These are phyloP conservation scores for Biscogniauxia marginata DNA, from an alignment of 2,329 filamentous ascomycete species.

Conservation along the genomic window DNA sequence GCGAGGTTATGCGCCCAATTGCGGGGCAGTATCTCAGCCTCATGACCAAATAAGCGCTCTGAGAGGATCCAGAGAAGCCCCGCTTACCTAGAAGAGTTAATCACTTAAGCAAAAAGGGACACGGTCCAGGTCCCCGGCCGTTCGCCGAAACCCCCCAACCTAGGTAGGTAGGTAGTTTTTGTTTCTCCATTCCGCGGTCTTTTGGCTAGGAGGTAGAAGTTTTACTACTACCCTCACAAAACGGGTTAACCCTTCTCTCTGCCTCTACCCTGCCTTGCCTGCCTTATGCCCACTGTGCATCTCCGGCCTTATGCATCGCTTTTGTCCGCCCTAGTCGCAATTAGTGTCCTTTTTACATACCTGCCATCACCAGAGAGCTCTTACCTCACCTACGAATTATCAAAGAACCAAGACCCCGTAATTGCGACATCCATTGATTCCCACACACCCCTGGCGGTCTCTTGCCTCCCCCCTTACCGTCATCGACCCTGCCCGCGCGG, in stretches of 20 bases:
- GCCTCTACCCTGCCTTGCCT: not conserved
- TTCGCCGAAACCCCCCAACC: not conserved
- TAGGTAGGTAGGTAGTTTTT: too few species aligned
- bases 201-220: not conserved
- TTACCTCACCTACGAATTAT: not conserved
- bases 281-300: too few species aligned
- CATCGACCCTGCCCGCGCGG: conserved; percentile 15
- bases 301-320: conserved; percentile 7
- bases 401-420: not conserved
- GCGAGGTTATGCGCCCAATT: too few species aligned
- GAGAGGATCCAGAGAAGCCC: not conserved
- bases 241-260: not conserved
- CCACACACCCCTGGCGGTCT: conserved; percentile 4
- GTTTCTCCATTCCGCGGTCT: too few species aligned
- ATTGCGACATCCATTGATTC: conserved; percentile 13
- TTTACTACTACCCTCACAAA: not conserved
- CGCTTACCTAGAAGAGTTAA: not conserved
- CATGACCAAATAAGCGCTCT: not conserved
- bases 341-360: too few species aligned
- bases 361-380: too few species aligned
- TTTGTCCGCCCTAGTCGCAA: conserved; percentile 10
- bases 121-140: not conserved
- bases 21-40: not conserved
- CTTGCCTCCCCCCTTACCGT: not conserved
- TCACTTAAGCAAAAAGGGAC: not conserved